phyloP scores from a whole-genome alignment of 139 green algal species.

The Haematococcus lacustris region DNA sequence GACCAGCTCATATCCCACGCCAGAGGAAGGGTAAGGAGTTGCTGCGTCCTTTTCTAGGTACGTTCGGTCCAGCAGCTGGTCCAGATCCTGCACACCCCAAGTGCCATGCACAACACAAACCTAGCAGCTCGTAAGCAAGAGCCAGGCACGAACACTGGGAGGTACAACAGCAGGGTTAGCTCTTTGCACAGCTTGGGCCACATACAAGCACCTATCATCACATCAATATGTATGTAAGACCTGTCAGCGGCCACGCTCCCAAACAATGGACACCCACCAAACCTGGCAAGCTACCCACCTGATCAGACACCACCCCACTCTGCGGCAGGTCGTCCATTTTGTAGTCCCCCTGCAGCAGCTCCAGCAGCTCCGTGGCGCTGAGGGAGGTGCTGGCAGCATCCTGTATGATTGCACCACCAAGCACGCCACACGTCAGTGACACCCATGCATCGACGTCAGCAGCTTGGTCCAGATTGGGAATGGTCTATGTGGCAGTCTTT shows the following conservation, averaged over 20 bases:
- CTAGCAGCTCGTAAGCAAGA: no score
- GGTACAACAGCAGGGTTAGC: background rate
- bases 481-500: background rate
- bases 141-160: background rate
- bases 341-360: constrained; percentile 60
- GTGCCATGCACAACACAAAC: no score
- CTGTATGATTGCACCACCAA: background rate
- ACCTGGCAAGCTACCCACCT: background rate
- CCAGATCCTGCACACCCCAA: constrained; percentile 35
- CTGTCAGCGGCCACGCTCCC: background rate
- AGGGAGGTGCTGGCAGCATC: constrained; percentile 22
- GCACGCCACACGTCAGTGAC: background rate
- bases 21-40: constrained; percentile 44
- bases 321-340: constrained; percentile 55
- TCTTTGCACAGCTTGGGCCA: background rate
- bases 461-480: background rate
- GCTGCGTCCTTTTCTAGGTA: constrained; percentile 36
- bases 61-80: constrained; percentile 60
- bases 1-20: constrained; percentile 59
- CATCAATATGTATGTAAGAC: background rate
- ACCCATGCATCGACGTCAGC: background rate
- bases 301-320: constrained; percentile 57
- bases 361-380: constrained; percentile 66
- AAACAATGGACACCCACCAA: background rate
- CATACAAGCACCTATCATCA: background rate